These are phyloP conservation scores for Cryphonectria naterciae DNA, from an alignment of 2,329 filamentous ascomycete genomes.

Conservation along the genomic window DNA sequence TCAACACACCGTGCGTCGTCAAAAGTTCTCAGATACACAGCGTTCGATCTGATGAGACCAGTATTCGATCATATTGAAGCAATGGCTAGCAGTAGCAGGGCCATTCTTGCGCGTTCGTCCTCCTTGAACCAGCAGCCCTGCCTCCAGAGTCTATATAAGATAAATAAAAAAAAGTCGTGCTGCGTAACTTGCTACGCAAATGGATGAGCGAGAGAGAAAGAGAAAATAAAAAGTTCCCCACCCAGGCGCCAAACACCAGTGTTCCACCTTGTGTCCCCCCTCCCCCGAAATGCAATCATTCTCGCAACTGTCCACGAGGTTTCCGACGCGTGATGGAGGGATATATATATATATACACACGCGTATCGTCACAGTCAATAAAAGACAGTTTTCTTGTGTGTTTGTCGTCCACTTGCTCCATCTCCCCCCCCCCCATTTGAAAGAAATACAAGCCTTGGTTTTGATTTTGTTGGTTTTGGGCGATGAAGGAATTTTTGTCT, in stretches of 20 bases:
- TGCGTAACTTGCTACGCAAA: background rate
- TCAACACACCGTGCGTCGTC: background rate
- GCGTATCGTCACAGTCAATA: slow-evolving; percentile 4
- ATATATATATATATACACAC: slow-evolving; percentile 20
- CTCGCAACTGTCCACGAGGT: slow-evolving; percentile 24
- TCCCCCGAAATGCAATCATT: slow-evolving; percentile 24
- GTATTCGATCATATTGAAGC: background rate
- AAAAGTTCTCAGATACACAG: background rate
- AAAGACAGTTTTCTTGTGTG: background rate
- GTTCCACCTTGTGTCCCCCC: slow-evolving; percentile 7
- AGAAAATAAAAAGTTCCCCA: background rate
- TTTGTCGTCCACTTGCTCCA: background rate
- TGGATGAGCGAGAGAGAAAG: background rate
- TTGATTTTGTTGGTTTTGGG: background rate
- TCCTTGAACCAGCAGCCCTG: background rate
- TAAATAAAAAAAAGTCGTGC: background rate
- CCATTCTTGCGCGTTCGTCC: background rate
- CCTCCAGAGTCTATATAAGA: background rate
- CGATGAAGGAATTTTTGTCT: slow-evolving; percentile 20
- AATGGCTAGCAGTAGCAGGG: background rate
- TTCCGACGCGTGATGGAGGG: slow-evolving; percentile 17
- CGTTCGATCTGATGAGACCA: background rate
- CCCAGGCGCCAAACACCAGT: slow-evolving; percentile 29
- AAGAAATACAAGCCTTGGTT: slow-evolving; percentile 21
- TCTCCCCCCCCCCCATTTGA: slow-evolving; percentile 5